Conservation (phyloP, 2,329 filamentous ascomycete species). For the Nigrospora sphaerica region DNA sequence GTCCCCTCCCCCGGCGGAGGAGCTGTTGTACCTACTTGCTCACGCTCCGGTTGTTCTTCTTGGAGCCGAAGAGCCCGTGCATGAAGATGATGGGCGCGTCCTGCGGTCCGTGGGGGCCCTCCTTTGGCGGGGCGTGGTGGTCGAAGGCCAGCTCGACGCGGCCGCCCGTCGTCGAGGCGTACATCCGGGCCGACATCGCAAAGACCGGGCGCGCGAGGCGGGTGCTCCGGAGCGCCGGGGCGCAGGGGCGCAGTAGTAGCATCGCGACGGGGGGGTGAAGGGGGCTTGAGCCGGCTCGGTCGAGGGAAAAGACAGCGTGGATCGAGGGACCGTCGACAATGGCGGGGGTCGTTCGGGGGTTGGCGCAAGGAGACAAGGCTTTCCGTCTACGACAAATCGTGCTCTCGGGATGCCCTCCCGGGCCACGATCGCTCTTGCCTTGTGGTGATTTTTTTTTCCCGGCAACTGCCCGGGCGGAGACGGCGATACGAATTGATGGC, state of each 20-base stretch:
- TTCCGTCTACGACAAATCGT: no score
- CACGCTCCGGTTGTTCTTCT: slow-evolving; percentile 89
- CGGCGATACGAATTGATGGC: no score
- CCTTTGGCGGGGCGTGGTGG: slow-evolving; percentile 52
- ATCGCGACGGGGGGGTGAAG: slow-evolving; percentile 25
- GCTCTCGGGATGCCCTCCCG: no score
- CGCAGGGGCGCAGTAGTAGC: slow-evolving; percentile 36
- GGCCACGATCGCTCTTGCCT: no score
- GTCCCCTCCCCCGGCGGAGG: no score
- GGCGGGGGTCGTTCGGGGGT: no score
- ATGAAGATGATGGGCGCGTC: slow-evolving; percentile 70
- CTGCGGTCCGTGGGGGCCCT: slow-evolving; percentile 27
- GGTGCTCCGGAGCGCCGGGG: slow-evolving; percentile 19
- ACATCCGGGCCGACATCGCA: not conserved
- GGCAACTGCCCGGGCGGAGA: no score
- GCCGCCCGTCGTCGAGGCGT: not conserved
- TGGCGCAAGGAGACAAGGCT: no score
- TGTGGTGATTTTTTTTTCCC: no score
- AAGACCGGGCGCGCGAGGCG: slow-evolving; percentile 18
- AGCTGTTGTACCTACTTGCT: slow-evolving; percentile 66
- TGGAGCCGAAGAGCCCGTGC: slow-evolving; percentile 90
- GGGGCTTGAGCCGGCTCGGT: not conserved
- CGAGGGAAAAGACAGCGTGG: no score
- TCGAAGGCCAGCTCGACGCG: slow-evolving; percentile 51
- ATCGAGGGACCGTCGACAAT: no score